These are phyloP conservation scores for Nemania diffusa DNA, from an alignment of 2,329 filamentous ascomycete genomes.

Conservation along the genomic window DNA sequence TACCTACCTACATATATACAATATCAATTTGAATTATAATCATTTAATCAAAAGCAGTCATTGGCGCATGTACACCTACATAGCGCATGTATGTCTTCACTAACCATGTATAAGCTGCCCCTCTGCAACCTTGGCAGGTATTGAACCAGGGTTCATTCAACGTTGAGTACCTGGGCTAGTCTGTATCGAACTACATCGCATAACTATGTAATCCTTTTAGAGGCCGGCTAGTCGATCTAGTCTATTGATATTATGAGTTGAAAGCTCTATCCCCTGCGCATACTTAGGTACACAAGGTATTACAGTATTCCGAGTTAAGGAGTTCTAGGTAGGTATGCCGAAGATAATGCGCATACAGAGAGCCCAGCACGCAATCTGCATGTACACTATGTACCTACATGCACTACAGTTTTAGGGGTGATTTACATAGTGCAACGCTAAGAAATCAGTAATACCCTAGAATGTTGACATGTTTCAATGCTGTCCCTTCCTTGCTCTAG, in stretches of 20 bases:
- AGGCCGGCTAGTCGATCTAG: no score
- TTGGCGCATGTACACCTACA: background rate
- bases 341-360: no score
- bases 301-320: background rate
- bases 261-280: background rate
- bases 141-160: background rate
- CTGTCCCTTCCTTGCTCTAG: background rate
- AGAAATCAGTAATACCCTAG: constrained; percentile 7
- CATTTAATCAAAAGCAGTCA: background rate
- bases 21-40: background rate
- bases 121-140: constrained; percentile 17
- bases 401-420: constrained; percentile 4
- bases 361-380: background rate
- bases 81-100: no score
- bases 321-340: background rate
- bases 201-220: background rate
- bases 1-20: no score
- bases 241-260: background rate
- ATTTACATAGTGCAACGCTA: constrained; percentile 25
- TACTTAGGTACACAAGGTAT: background rate
- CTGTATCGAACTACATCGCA: background rate
- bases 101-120: background rate
- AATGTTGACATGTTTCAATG: constrained; percentile 3
- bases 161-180: background rate
- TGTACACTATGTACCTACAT: background rate